Evolutionary conservation across 73 alveolate genomes (phyloP), one percentile per base, ranked within the genome.

Genomic region (Urostyla sp.): DNA sequence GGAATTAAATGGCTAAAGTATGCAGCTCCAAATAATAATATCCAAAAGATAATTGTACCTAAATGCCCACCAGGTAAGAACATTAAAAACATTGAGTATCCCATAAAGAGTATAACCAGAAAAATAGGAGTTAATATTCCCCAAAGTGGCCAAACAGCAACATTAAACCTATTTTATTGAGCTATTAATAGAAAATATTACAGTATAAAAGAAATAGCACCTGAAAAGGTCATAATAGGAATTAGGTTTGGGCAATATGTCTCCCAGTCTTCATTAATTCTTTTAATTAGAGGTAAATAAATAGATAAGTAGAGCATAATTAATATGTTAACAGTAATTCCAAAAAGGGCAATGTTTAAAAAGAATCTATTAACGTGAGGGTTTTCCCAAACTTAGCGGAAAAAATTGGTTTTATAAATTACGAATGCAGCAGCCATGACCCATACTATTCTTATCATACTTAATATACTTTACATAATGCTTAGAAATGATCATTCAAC

Each of bases 91-190:
- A 75, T 58, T 8, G 67, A 35, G 75, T 28, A 56, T 16, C 87
- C 87, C 80, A 75, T 58, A 36, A 57, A 58, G 16, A 75, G 56
- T 0, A 75, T 43, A 24, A 75, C 35, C 35, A 56, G 56, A 15
- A 58, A 20, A 1, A 57, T 1, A 30, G 58, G 53, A 1, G 80
- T 75, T 7, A 57, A 27, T 31, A 55, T 8, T 31, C 87, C 87
- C 87, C 87, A 75, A 13, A 75, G 43, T 13, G 87, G 87, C 80
- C 80, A 66, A 15, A 66, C 10, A 28, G 80, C 80, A 40, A 66
- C 15, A 3, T 40, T 35, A 24, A 66, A 32, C 28, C 77, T 59
- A 59, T 28, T 8, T 6, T n/a, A n/a, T n/a, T n/a, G n/a, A 20
- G 10, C 20, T 36, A 13, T 51, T 38, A 74, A 8, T 20, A 43